Evolutionary conservation across 1,284 basidiomycete genomes (phyloP).

Genomic region (Ustilago shanxiensis): DNA sequence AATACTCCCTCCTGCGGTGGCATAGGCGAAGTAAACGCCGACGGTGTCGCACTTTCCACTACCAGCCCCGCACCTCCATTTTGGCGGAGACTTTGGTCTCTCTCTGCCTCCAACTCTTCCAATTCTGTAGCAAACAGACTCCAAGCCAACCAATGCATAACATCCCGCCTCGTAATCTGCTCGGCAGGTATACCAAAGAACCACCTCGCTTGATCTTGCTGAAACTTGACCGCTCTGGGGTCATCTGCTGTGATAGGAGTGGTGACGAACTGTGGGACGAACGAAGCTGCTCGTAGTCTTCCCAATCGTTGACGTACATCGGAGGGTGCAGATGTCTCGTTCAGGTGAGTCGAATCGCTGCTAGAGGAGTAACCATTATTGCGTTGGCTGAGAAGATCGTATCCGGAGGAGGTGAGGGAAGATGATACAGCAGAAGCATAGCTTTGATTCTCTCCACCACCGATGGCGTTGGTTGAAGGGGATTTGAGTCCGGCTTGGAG

Average conservation of each 20-base stretch:
- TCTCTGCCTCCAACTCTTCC: conserved; percentile 56
- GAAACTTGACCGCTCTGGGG: conserved; percentile 60
- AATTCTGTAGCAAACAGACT: conserved; percentile 56
- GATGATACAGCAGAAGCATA: conserved; percentile 25
- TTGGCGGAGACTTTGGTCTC: conserved; percentile 7
- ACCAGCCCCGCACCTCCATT: neutral
- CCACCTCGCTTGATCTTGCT: conserved; percentile 58
- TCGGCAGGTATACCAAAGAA: conserved; percentile 50
- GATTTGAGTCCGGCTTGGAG: conserved; percentile 51
- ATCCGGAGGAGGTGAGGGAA: conserved; percentile 1
- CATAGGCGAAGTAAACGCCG: conserved; percentile 37
- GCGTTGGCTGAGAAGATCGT: neutral
- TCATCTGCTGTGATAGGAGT: conserved; percentile 51
- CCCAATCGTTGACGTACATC: conserved; percentile 35
- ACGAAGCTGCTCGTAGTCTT: conserved; percentile 47
- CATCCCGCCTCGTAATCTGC: conserved; percentile 57
- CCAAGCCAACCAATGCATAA: conserved; percentile 68
- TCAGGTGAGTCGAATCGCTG: conserved; percentile 4
- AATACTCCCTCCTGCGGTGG: conserved; percentile 20
- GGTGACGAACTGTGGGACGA: conserved; percentile 56
- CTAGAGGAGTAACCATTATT: neutral
- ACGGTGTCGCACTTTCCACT: conserved; percentile 26
- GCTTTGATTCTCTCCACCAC: neutral
- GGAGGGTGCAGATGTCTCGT: conserved; percentile 16
- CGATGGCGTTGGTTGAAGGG: neutral